phyloP scores from a whole-genome alignment of 192 early-diverging fungal species.

The Umbelopsis ramanniana region DNA sequence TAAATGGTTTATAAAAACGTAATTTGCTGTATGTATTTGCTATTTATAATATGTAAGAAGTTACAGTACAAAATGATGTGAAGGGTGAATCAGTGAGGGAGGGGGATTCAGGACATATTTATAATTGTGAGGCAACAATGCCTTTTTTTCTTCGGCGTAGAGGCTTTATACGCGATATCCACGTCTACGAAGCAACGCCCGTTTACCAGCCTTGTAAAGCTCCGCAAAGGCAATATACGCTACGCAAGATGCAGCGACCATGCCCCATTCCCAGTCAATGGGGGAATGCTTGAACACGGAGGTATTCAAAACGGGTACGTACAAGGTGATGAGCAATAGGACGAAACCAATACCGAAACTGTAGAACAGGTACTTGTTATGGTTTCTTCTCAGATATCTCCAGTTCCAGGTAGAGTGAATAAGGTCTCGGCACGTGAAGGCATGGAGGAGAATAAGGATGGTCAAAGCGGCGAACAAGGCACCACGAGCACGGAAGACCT shows the following conservation, averaged over 20 bases:
- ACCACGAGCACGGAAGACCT: constrained; percentile 73
- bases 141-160: not conserved
- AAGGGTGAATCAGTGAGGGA: too few relatives aligned
- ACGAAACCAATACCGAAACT: constrained; percentile 52
- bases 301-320: constrained; percentile 71
- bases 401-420: constrained; percentile 62
- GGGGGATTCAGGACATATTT: not conserved
- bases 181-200: not conserved
- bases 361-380: constrained; percentile 58
- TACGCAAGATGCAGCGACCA: constrained; percentile 59
- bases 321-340: constrained; percentile 59
- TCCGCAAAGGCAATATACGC: constrained; percentile 69
- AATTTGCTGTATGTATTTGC: too few relatives aligned
- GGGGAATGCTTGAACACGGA: constrained; percentile 63
- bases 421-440: constrained; percentile 75
- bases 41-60: too few relatives aligned
- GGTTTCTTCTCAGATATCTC: constrained; percentile 45
- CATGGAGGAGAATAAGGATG: constrained; percentile 71
- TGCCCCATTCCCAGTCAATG: constrained; percentile 79
- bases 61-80: too few relatives aligned
- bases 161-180: not conserved
- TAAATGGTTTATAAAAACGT: too few relatives aligned
- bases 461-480: constrained; percentile 75
- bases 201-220: constrained; percentile 57
- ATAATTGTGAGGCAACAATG: not conserved